Evolutionary conservation across 192 early-diverging fungal genomes (phyloP), one percentile per base, ranked within the genome.

Genomic region (Pilaira anomala): DNA sequence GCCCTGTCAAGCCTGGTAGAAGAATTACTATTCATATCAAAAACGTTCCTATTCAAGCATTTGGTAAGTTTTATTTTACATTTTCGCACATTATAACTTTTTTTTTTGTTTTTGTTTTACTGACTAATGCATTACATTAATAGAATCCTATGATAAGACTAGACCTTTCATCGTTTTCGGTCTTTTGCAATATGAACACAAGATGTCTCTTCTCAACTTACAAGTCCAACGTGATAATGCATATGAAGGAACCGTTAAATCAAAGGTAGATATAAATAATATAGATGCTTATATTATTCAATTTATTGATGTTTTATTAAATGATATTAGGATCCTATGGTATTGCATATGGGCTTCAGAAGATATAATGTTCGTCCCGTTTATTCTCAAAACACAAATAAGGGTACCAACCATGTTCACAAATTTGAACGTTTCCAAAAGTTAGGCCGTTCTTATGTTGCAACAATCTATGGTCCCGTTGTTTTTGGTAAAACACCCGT

Each of bases 361-460:
- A 87, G 92, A 40, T 94, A 92, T 76, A 75, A 78, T 40, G 92
- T 91, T 28, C 71, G 72, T 12, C 95, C 97, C n/a, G 71, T 97
- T 57, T 99, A 91, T 66, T 97, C 93, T 50, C 87, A 93, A 67
- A 84, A 93, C 74, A 82, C 88, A 19, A 89, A 87, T 59, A 80
- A 87, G 44, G 82, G 87, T 16, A 81, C 83, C 25, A 99, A 99
- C 73, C 89, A 92, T 66, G 95, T 98, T 36, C 90, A 94, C 80
- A 96, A 96, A 81, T 94, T 91, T 72, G 93, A 96, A 74, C 85
- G 94, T 18, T 99, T 96, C 79, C 72, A 96, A 54, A 87, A 87
- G 68, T 79, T 74, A 21, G 92, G 90, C 39, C 70, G 83, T 14
- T 78, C 84, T 9, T 80, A 80, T 25, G 82, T 97, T 3, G 97